Percentiles rank a stretch among this genome's conserved stretches.
Conservation (phyloP, 306 rosid species). For the Rosa chinensis region DNA sequence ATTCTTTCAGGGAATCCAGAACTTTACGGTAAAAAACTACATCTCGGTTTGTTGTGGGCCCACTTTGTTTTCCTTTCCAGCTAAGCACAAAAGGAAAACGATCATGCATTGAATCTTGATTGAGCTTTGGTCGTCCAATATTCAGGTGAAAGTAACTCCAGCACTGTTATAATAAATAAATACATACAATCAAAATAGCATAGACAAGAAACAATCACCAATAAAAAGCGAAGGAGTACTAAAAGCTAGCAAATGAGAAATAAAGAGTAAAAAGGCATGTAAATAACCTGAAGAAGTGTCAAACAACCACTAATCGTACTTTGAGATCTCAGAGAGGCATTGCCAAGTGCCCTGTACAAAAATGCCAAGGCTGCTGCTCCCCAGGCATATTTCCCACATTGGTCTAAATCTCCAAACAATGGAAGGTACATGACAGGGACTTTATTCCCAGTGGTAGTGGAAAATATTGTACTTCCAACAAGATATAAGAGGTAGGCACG, state of each 20-base stretch:
- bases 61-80: conserved; percentile 98
- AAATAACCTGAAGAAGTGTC: conserved; percentile 84
- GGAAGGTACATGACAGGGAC: conserved; percentile 99
- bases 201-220: not conserved
- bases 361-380: conserved; percentile 90
- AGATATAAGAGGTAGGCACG: conserved; percentile 99
- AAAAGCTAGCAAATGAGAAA: conserved; percentile 6
- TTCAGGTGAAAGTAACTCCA: conserved; percentile 98
- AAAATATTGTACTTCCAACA: conserved; percentile 95
- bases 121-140: conserved; percentile 95
- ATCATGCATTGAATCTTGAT: conserved; percentile 66
- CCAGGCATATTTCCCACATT: conserved; percentile 89
- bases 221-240: not conserved
- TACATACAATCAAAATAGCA: conserved; percentile 11
- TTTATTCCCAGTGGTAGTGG: conserved; percentile 98
- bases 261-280: conserved; percentile 2
- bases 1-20: conserved; percentile 81
- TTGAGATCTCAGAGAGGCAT: conserved; percentile 93
- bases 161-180: conserved; percentile 55
- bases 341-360: conserved; percentile 93
- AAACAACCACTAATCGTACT: conserved; percentile 98
- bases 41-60: conserved; percentile 97
- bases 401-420: conserved; percentile 77
- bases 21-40: conserved; percentile 95
- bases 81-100: conserved; percentile 93